phyloP scores from a whole-genome alignment of 345 rosid genomes.

The Lepidium aucheri region DNA sequence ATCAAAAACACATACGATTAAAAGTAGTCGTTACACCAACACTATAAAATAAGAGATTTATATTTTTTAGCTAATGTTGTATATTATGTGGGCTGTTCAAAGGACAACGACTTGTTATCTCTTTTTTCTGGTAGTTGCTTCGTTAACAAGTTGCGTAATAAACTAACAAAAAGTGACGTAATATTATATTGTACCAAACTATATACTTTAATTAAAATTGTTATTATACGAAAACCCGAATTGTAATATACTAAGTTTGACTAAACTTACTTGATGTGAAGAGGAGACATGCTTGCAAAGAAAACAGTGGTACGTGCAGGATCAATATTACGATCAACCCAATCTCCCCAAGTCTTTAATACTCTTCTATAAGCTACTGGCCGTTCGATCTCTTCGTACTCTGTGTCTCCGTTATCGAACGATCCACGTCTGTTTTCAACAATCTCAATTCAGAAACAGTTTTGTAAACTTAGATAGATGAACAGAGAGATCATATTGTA shows the following conservation, averaged over 20 bases:
- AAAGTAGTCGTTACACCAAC: slow-evolving; percentile 19
- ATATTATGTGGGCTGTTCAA: neutral
- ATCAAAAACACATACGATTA: neutral
- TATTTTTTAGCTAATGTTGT: neutral
- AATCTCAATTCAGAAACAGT: neutral
- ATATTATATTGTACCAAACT: neutral
- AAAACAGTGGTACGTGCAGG: slow-evolving; percentile 69
- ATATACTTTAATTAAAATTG: too few relatives aligned
- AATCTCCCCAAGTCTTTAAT: slow-evolving; percentile 72
- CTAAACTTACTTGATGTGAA: slow-evolving; percentile 65
- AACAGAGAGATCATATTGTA: neutral
- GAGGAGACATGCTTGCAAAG: slow-evolving; percentile 92
- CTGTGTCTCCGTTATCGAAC: slow-evolving; percentile 60
- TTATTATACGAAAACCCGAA: neutral
- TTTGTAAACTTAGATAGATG: neutral
- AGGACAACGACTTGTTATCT: slow-evolving; percentile 14
- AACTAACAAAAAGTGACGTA: neutral
- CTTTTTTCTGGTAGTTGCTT: slow-evolving; percentile 18
- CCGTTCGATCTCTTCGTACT: slow-evolving; percentile 71
- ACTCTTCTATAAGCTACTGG: slow-evolving; percentile 68
- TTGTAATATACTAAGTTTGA: too few relatives aligned
- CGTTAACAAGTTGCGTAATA: slow-evolving; percentile 3
- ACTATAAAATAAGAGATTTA: neutral
- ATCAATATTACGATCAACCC: slow-evolving; percentile 72
- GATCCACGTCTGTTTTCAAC: slow-evolving; percentile 62